These are phyloP conservation scores for Ophiostoma novo-ulmi DNA, from an alignment of 2,329 filamentous ascomycete species.

Conservation along the genomic window DNA sequence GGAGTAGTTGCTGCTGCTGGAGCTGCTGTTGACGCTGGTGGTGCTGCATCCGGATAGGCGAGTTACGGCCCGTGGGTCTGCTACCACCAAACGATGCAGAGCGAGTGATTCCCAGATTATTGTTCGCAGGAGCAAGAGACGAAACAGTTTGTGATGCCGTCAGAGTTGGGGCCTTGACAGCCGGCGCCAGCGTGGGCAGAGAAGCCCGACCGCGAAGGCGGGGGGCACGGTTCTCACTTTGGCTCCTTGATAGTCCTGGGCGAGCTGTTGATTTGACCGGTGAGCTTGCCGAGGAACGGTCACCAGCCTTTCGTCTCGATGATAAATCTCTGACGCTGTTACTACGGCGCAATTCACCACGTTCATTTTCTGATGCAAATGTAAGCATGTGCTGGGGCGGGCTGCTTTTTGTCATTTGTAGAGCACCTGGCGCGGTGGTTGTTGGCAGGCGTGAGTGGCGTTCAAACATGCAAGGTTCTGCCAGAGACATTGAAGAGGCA, in stretches of 20 bases:
- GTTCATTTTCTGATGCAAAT: slow-evolving; percentile 32
- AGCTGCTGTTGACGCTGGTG: slow-evolving; percentile 28
- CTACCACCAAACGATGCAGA: slow-evolving; percentile 35
- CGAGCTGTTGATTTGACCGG: slow-evolving; percentile 47
- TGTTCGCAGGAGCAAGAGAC: slow-evolving; percentile 7
- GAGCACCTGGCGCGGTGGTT: slow-evolving; percentile 23
- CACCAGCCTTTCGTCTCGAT: slow-evolving; percentile 39
- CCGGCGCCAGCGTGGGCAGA: slow-evolving; percentile 47
- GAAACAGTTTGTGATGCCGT: slow-evolving; percentile 11
- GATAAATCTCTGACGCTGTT: slow-evolving; percentile 43
- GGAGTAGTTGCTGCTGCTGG: slow-evolving; percentile 19
- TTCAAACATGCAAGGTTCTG: slow-evolving; percentile 28
- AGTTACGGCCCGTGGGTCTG: slow-evolving; percentile 45
- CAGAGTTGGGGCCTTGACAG: slow-evolving; percentile 34
- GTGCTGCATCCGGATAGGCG: slow-evolving; percentile 48
- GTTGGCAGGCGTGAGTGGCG: slow-evolving; percentile 29
- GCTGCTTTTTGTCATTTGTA: slow-evolving; percentile 31
- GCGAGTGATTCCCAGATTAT: slow-evolving; percentile 35
- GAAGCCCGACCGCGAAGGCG: slow-evolving; percentile 39
- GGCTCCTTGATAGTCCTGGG: slow-evolving; percentile 49
- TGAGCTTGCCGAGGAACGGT: slow-evolving; percentile 44
- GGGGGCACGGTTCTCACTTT: slow-evolving; percentile 50
- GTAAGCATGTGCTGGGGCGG: slow-evolving; percentile 29
- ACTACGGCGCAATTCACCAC: slow-evolving; percentile 42
- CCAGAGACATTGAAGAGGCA: slow-evolving; percentile 6